These are phyloP conservation scores for Solanum chacoense DNA, from an alignment of 305 asterid species.

Conservation along the genomic window DNA sequence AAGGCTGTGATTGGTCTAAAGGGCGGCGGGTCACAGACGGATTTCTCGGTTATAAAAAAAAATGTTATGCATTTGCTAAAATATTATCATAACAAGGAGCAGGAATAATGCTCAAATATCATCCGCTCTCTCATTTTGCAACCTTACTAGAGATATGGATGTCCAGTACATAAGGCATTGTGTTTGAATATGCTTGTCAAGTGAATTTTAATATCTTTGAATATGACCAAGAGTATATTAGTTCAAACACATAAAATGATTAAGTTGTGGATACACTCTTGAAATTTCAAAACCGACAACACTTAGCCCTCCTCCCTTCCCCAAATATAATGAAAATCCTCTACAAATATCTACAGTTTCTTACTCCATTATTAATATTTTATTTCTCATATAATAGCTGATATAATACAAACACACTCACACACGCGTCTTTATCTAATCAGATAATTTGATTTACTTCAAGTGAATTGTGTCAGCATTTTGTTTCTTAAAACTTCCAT, in stretches of 20 bases:
- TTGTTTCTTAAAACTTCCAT: background rate
- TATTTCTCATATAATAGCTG: background rate
- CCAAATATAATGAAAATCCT: background rate
- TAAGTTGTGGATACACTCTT: background rate
- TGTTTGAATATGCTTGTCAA: background rate
- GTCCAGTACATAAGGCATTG: background rate
- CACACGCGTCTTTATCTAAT: background rate
- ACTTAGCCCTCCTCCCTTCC: background rate
- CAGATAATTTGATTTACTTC: background rate
- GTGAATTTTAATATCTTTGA: background rate
- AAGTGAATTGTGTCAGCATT: background rate
- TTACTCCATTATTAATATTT: background rate
- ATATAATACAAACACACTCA: background rate
- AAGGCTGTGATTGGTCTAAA: no score
- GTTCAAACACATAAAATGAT: background rate
- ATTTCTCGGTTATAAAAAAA: no score
- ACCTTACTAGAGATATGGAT: background rate
- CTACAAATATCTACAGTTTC: background rate
- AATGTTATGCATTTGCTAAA: background rate
- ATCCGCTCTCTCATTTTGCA: background rate
- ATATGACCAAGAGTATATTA: background rate
- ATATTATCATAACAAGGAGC: background rate
- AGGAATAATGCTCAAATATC: background rate
- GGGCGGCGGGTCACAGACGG: no score
- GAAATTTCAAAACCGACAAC: background rate